Evolutionary conservation across 257 asterid species (phyloP).

Genomic region (Solanum corneliomulleri): DNA sequence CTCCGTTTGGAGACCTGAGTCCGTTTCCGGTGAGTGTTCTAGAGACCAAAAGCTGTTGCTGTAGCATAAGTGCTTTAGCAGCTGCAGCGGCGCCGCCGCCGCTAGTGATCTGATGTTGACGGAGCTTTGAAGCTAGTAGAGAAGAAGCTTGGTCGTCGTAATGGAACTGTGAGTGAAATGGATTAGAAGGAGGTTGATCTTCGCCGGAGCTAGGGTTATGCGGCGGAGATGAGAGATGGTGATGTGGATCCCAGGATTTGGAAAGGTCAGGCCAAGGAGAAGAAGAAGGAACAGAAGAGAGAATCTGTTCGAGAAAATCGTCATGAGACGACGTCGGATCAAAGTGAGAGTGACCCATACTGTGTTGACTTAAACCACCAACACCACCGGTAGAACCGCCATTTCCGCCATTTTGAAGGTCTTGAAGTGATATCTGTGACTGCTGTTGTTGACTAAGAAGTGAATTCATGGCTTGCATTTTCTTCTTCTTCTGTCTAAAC

Average conservation of each 20-base stretch:
- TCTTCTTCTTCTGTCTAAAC: constrained; percentile 9
- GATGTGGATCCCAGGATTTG: constrained; percentile 1
- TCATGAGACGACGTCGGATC: constrained; percentile 55
- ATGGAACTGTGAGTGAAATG: constrained; percentile 6
- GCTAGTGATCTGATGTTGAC: constrained; percentile 58
- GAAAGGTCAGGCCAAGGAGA: constrained; percentile 11
- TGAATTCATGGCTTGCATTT: constrained; percentile 45
- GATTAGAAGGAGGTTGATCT: constrained; percentile 16
- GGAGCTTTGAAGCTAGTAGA: constrained; percentile 44
- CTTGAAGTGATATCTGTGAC: constrained; percentile 27
- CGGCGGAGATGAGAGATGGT: constrained; percentile 11
- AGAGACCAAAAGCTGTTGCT: constrained; percentile 60
- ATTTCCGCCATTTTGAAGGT: constrained; percentile 14
- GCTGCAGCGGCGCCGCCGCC: constrained; percentile 10
- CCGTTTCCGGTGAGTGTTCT: constrained; percentile 34
- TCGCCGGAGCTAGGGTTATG: constrained; percentile 1
- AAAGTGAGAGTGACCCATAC: constrained; percentile 8
- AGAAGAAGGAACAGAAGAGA: constrained; percentile 52
- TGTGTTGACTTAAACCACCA: background rate
- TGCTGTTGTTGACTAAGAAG: constrained; percentile 37
- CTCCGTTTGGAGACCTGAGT: constrained; percentile 30
- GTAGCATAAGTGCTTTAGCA: constrained; percentile 57
- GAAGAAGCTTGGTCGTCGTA: constrained; percentile 37
- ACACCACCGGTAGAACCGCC: background rate
- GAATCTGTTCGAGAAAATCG: constrained; percentile 73